Conservation (phyloP, 257 asterid genomes). For the Penstemon davidsonii region DNA sequence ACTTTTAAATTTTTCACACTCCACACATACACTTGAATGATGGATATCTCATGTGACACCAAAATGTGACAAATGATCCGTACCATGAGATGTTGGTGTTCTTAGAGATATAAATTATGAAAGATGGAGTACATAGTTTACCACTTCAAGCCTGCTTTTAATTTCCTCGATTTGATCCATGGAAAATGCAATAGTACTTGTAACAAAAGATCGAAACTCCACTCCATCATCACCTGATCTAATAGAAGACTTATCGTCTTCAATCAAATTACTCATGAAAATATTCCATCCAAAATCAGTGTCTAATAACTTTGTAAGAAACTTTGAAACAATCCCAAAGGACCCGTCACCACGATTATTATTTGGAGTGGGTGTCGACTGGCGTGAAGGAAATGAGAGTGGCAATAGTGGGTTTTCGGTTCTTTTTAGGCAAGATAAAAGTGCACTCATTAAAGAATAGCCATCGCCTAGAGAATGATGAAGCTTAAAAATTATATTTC, state of each 20-base stretch:
- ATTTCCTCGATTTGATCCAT: constrained; percentile 33
- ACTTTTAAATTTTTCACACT: too few relatives aligned
- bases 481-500: constrained; percentile 41
- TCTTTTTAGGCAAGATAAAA: constrained; percentile 50
- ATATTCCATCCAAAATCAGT: constrained; percentile 32
- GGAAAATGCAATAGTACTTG: constrained; percentile 11
- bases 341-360: too few relatives aligned
- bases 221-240: constrained; percentile 26
- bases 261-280: constrained; percentile 21
- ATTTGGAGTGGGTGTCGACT: neutral
- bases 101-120: too few relatives aligned
- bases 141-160: constrained; percentile 29
- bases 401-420: constrained; percentile 46
- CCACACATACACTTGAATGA: too few relatives aligned
- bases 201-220: constrained; percentile 24
- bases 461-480: constrained; percentile 59
- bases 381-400: constrained; percentile 37
- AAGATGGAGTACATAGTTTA: neutral
- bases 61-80: too few relatives aligned
- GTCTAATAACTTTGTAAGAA: neutral
- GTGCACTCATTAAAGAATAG: constrained; percentile 60
- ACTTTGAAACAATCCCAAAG: neutral
- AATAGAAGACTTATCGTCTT: constrained; percentile 33
- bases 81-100: too few relatives aligned
- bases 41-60: too few relatives aligned